Percentiles rank a stretch among this genome's conserved stretches.
These are phyloP conservation scores for Wickerhamomyces chaumierensis DNA, from an alignment of 805 yeast genomes.

Conservation along the genomic window DNA sequence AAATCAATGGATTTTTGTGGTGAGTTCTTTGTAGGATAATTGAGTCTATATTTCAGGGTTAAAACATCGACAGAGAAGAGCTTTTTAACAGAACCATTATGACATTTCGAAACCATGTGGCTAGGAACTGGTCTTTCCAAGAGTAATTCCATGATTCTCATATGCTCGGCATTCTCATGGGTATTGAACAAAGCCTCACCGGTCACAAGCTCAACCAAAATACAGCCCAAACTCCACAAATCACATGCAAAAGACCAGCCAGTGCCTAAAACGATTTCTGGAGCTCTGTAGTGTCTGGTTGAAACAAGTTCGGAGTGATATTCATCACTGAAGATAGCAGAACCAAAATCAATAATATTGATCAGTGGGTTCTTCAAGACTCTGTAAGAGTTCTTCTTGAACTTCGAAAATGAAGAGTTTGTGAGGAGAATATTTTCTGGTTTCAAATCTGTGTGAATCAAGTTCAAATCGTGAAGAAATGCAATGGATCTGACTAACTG, in stretches of 20 bases:
- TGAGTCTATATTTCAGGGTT: constrained; percentile 14
- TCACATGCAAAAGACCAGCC: constrained; percentile 98
- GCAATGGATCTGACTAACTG: constrained; percentile 81
- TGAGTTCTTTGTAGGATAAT: constrained; percentile 24
- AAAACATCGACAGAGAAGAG: constrained; percentile 4
- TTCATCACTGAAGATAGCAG: constrained; percentile 89
- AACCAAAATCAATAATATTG: constrained; percentile 93
- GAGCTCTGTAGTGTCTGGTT: too few relatives aligned
- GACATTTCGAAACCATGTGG: constrained; percentile 21
- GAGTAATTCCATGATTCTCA: constrained; percentile 88
- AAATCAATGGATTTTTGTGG: constrained; percentile 24
- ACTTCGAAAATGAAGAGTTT: constrained; percentile 12
- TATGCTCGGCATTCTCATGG: constrained; percentile 87
- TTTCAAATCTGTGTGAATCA: constrained; percentile 92
- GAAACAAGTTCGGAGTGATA: constrained; percentile 87
- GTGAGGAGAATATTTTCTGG: constrained; percentile 76
- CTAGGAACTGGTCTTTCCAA: constrained; percentile 40
- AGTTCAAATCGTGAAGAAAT: constrained; percentile 77
- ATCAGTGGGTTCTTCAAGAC: constrained; percentile 70
- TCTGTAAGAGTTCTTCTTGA: constrained; percentile 17
- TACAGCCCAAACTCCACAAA: constrained; percentile 94
- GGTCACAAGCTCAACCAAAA: constrained; percentile 78
- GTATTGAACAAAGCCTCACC: constrained; percentile 95
- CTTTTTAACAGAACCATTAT: constrained; percentile 2
- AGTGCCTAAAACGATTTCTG: constrained; percentile 81